Percentiles rank a stretch among this genome's conserved stretches.
phyloP scores from a whole-genome alignment of 106 monocot species.

The Agapanthus africanus region DNA sequence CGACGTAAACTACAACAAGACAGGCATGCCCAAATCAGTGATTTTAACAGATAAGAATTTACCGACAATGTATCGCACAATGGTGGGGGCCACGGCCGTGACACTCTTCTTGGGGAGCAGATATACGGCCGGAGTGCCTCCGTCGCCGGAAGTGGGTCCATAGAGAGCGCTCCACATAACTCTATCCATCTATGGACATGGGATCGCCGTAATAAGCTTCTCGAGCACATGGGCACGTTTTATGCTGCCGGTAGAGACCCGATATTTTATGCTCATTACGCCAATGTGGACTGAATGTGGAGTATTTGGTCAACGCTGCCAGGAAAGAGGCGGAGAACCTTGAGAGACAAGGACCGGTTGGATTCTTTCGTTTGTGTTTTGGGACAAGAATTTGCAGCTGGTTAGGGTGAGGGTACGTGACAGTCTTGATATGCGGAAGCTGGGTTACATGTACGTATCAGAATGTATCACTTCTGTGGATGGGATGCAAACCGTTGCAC shows the following conservation, averaged over 20 bases:
- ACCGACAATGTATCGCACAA: neutral
- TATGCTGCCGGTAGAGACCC: conserved; percentile 15
- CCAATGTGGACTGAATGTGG: conserved; percentile 22
- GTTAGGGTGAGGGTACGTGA: conserved; percentile 20
- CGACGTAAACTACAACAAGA: neutral
- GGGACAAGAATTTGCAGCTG: conserved; percentile 26
- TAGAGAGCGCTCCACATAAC: neutral
- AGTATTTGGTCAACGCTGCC: conserved; percentile 5
- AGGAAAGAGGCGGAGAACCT: conserved; percentile 2
- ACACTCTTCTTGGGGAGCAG: neutral
- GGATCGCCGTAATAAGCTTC: too few species aligned
- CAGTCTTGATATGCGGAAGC: neutral
- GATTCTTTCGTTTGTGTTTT: conserved; percentile 32
- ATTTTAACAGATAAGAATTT: neutral
- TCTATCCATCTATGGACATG: conserved; percentile 3
- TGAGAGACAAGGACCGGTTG: conserved; percentile 33
- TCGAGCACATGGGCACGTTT: conserved; percentile 19
- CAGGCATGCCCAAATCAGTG: too few species aligned
- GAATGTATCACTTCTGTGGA: neutral
- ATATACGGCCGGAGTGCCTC: neutral
- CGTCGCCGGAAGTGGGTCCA: neutral
- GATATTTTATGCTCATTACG: conserved; percentile 19
- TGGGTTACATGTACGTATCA: neutral
- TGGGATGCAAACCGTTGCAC: too few species aligned
- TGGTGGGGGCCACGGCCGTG: neutral